Evolutionary conservation across 2,329 filamentous ascomycete species (phyloP).

Genomic region (Dryadomyces quercivorus): DNA sequence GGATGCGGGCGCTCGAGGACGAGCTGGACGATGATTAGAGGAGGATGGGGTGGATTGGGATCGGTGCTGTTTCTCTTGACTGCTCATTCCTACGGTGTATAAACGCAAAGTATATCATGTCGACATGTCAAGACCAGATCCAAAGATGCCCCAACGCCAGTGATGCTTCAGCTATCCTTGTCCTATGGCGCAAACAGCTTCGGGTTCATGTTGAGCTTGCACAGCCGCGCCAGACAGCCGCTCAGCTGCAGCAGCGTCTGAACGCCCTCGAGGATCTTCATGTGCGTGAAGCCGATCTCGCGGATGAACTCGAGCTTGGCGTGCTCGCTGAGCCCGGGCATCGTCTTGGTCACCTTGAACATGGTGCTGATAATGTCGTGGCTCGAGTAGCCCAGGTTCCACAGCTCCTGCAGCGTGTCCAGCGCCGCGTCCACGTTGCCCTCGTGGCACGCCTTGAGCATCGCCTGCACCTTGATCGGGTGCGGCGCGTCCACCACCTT

Average conservation of each 20-base stretch:
- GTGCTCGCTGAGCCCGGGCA: constrained; percentile 83
- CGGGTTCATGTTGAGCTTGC: constrained; percentile 94
- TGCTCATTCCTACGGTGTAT: no score
- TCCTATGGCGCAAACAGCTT: constrained; percentile 51
- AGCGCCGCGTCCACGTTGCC: constrained; percentile 80
- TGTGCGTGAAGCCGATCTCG: constrained; percentile 97
- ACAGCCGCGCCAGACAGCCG: constrained; percentile 80
- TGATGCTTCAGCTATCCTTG: not conserved
- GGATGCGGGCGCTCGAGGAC: constrained; percentile 8
- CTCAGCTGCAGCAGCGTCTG: constrained; percentile 90
- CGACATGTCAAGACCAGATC: not conserved
- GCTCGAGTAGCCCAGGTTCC: constrained; percentile 92
- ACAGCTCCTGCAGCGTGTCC: constrained; percentile 78
- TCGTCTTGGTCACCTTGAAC: constrained; percentile 96
- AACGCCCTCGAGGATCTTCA: constrained; percentile 97
- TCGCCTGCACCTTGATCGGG: constrained; percentile 95
- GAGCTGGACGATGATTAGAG: constrained; percentile 5
- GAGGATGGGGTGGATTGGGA: no score
- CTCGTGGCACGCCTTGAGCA: constrained; percentile 96
- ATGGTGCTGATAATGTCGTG: constrained; percentile 99
- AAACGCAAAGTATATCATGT: no score
- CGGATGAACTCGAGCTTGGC: constrained; percentile 95
- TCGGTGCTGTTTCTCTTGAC: no score
- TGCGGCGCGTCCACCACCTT: constrained; percentile 94
- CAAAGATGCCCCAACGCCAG: constrained; percentile 5